Percentiles rank a stretch among this genome's conserved stretches.
These are phyloP conservation scores for Xylariaceae sp. DNA, from an alignment of 2,329 filamentous ascomycete species.

Conservation along the genomic window DNA sequence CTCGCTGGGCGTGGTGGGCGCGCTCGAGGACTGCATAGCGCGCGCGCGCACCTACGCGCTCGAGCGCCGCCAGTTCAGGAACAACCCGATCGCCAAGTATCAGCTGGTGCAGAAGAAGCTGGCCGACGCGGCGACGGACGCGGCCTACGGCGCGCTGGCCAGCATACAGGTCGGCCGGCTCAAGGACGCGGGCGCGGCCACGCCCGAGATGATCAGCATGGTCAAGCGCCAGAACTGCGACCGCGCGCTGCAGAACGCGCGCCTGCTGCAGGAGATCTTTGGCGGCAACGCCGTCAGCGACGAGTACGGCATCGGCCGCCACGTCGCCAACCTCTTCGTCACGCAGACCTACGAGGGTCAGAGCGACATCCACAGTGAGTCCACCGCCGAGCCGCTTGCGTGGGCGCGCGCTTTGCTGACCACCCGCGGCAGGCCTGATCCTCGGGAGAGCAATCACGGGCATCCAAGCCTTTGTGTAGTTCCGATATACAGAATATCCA, in stretches of 20 bases:
- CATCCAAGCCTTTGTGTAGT: conserved; percentile 63
- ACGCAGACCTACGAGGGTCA: conserved; percentile 98
- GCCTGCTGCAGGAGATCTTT: conserved; percentile 87
- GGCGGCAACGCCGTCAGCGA: conserved; percentile 97
- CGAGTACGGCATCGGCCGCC: conserved; percentile 89
- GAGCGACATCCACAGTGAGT: conserved; percentile 92
- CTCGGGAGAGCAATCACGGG: conserved; percentile 61
- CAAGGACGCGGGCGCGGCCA: conserved; percentile 81
- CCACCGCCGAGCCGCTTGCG: neutral
- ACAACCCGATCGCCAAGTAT: conserved; percentile 89
- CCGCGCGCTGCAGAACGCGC: conserved; percentile 69
- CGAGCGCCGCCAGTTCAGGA: conserved; percentile 92
- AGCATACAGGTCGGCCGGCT: conserved; percentile 84
- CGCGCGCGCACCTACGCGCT: conserved; percentile 81
- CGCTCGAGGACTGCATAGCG: conserved; percentile 82
- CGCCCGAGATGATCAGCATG: conserved; percentile 95
- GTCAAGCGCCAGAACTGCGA: conserved; percentile 98
- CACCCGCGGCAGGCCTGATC: conserved; percentile 49
- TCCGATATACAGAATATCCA: no score
- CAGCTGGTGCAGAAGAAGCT: conserved; percentile 98
- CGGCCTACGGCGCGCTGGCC: conserved; percentile 83
- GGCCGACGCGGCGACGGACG: conserved; percentile 84
- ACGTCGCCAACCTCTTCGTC: conserved; percentile 93
- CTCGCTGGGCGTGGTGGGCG: conserved; percentile 86
- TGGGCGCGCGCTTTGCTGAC: conserved; percentile 1